Evolutionary conservation across 768 basidiomycete species (phyloP).

Genomic region (Polyporus arcularius): DNA sequence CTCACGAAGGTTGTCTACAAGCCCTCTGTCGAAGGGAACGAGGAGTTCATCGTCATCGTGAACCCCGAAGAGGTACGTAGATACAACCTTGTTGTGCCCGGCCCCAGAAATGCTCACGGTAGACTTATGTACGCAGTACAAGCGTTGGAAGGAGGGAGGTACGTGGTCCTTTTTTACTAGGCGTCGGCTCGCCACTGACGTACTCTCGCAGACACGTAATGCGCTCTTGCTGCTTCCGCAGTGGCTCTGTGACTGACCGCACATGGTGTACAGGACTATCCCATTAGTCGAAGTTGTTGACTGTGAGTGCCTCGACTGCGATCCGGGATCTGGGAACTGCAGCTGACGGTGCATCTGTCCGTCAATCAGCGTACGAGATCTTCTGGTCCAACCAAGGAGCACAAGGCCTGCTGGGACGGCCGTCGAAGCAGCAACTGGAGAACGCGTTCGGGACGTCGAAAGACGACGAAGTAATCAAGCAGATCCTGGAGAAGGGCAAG

Average conservation of each 20-base stretch:
- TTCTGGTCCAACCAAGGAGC: constrained; percentile 72
- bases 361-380: constrained; percentile 61
- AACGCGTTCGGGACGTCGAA: constrained; percentile 65
- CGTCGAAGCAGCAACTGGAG: constrained; percentile 86
- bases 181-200: constrained; percentile 12
- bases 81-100: not conserved
- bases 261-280: constrained; percentile 50
- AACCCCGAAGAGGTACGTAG: constrained; percentile 59
- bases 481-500: constrained; percentile 65
- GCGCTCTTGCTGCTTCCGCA: constrained; percentile 7
- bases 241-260: constrained; percentile 1
- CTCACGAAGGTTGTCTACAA: constrained; percentile 79
- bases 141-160: constrained; percentile 84
- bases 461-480: constrained; percentile 61
- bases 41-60: constrained; percentile 74
- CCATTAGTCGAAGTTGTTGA: constrained; percentile 80
- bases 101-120: not conserved
- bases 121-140: constrained; percentile 46
- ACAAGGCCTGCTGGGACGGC: constrained; percentile 72
- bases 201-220: constrained; percentile 63
- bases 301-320: constrained; percentile 47
- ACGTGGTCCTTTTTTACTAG: constrained; percentile 28
- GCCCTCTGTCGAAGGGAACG: constrained; percentile 67
- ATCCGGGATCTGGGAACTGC: not conserved
- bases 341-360: not conserved